Evolutionary conservation across 192 early-diverging fungal species (phyloP).

Genomic region (Phlyctochytrium planicorne): DNA sequence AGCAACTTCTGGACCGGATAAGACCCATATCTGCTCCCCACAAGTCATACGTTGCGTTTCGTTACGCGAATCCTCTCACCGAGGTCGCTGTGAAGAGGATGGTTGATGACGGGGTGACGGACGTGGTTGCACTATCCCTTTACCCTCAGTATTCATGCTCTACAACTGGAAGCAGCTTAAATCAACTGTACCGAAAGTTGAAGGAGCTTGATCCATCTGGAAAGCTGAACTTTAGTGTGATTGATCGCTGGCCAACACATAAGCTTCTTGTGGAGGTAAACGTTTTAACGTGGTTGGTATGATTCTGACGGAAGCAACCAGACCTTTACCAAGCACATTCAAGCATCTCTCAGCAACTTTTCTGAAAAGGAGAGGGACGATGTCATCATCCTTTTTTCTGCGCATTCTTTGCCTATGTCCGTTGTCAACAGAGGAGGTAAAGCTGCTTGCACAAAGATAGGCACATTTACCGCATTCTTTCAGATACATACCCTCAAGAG

Average conservation of each 20-base stretch:
- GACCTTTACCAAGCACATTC: constrained; percentile 80
- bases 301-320: constrained; percentile 20
- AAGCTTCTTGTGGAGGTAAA: constrained; percentile 76
- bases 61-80: constrained; percentile 84
- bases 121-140: constrained; percentile 87
- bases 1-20: constrained; percentile 67
- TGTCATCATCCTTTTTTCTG: constrained; percentile 89
- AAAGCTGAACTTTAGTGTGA: constrained; percentile 87
- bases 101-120: constrained; percentile 75
- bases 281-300: too few relatives aligned
- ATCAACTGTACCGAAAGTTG: constrained; percentile 75
- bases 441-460: constrained; percentile 1
- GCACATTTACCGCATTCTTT: background rate
- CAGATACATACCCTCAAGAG: constrained; percentile 82
- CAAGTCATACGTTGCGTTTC: constrained; percentile 88
- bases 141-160: constrained; percentile 98
- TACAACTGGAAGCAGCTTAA: constrained; percentile 89
- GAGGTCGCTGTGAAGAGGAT: constrained; percentile 71
- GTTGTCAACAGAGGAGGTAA: constrained; percentile 80
- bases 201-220: constrained; percentile 59
- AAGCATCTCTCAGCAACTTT: constrained; percentile 64
- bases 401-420: constrained; percentile 92
- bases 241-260: constrained; percentile 92
- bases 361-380: constrained; percentile 60
- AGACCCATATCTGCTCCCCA: constrained; percentile 81